Base-by-base conservation (phyloP, 805 yeast species). In the Sugiyamaella mastotermitis region DNA sequence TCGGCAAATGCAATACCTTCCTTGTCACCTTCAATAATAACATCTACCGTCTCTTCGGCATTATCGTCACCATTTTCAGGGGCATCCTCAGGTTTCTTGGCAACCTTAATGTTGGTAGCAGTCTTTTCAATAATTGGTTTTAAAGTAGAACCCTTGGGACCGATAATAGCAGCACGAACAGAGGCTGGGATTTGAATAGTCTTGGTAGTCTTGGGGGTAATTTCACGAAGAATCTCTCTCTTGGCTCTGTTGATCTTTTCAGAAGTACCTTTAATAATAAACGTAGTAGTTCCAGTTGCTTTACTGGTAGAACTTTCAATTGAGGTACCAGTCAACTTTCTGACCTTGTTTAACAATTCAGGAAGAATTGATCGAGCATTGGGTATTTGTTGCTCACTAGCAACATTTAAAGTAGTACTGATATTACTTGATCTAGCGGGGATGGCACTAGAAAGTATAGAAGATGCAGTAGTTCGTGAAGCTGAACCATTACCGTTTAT, bases 271-370 rank as follows among this genome's bases (percentile, higher is more conserved):
- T 80, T 72, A 49, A 90, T 74, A 56, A 88, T 71, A 54, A 86
- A 86, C 19, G 92, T 83, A 64, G 95, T 79, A 57, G 78, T 79
- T 48, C 79, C 80, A 42, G 83, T 78, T 48, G 73, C 74, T 51
- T 76, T 74, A 31, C 94, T 82, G 39, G 85, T 68, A 38, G 95
- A 84, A 39, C 94, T 82, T 58, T 87, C 95, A 45, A 87, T 76
- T 45, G 76, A 74, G 39, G 87, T 83, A 33, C 70, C 64, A 44
- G 78, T 70, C 24, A 67, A 61, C 42, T 75, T 63, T 61, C 80
- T 81, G 52, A 84, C 72, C 33, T 72, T 64, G 34, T 74, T 68
- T 46, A 86, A 65, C 45, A 84, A 72, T 55, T 79, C 79, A 51
- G 79, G 69, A 44, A 83, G 75, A 49, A 83, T 92, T 16, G 77